Evolutionary conservation across 495 filamentous ascomycete species (phyloP), one percentile per base, ranked within the genome.

Genomic region (Clohesyomyces aquaticus): DNA sequence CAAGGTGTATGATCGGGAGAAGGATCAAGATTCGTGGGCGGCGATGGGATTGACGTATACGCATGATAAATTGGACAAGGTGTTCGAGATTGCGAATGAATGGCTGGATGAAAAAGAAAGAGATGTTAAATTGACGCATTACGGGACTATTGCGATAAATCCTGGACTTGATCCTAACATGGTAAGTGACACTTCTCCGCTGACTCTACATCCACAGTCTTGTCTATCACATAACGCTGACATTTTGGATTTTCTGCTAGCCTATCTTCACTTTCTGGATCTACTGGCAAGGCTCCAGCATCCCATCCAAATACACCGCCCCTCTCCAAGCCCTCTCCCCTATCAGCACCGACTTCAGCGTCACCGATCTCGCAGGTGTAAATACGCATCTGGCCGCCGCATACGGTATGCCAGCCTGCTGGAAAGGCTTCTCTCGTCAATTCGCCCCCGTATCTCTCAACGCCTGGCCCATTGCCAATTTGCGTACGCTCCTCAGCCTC

Each of bases 1-100:
- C 2, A 48, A 47, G 19, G 46, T 63, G 1, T 43, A 63, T 18
- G 51, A 55, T 2, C 35, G 32, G 21, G 23, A 12, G 6, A 8
- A 16, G 1, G 46, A 50, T 23, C 16, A 79, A 53, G 46, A 50
- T 42, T 12, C 78, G 52, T 82, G 77, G 76, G 73, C 78, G 4
- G 77, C 78, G 28, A 73, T 74, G 45, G 79, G 74, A 1, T 63
- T 82, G 59, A 76, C 74, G n/a, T 85, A 80, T 73, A 77, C 64
- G 16, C 74, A 76, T 18, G 78, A 80, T 45, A 76, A 83, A 64
- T 72, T 85, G n/a, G 77, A 81, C 56, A 23, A 11, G 32, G 3
- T 55, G 47, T 73, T 73, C 59, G 81, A 82, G 72, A 76, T 38
- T 38, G 32, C 32, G 32, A 38, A 38, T 14, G 14, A 14, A 6